Base-by-base conservation (phyloP, 768 basidiomycete genomes). In the Termitomyces sp. region DNA sequence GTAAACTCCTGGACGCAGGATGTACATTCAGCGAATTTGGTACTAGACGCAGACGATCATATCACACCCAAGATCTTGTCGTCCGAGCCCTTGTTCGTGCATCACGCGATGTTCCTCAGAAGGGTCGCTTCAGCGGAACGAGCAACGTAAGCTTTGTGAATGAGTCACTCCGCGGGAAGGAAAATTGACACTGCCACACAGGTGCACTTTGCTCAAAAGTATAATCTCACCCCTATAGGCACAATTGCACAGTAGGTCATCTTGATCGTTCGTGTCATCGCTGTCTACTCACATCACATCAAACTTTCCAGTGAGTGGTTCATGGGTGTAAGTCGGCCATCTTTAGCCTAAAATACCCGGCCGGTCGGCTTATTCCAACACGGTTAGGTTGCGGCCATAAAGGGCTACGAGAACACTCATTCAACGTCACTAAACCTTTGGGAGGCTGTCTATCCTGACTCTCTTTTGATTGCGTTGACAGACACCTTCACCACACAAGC, bases 401-500 rank as follows among this genome's bases (percentile, higher is more conserved):
- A 80, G 62, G 94, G 95, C 5, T 98, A 98, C 66, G 82, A 87
- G 56, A 71, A 80, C 40, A 86, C 86, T 20, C 93, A 97, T 67
- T 72, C 76, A 0, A 72, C 75, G 11, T 92, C 94, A 0, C 76
- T 98, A 67, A 79, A 87, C 44, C 79, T 92, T 52, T 99, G 97
- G 97, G 91, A 98, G 67, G 71, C 82, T 48, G 85, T 88, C 43
- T 87, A 90, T 64, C 72, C 74, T 5, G 69, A 82, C 67, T 62
- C 74, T 33, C 72, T 84, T 30, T 80, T 88, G 54, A 82, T 92
- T 57, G 93, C 94, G 20, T 75, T 98, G 35, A 97, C 97, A 14
- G 97, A 99, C 72, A 99, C 97, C 0, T 98, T 97, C 71, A 90
- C 94, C 6, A 92, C 90, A 1, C 72, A 81, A 33, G 85, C 82